phyloP scores from a whole-genome alignment of 2,329 filamentous ascomycete species.

The Botryotinia calthae region DNA sequence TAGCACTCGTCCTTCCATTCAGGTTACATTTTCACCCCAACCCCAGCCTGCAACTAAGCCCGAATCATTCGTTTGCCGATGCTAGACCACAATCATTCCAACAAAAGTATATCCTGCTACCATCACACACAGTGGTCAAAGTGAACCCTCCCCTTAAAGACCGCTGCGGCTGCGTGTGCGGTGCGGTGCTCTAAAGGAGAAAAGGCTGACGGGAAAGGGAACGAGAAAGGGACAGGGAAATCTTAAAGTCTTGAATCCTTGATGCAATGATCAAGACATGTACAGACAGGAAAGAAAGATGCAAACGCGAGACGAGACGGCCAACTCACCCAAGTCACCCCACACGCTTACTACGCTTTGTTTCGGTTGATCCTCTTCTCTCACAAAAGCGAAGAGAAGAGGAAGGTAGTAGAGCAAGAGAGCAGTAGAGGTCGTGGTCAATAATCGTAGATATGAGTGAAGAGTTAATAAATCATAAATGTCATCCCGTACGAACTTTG shows the following conservation, averaged over 20 bases:
- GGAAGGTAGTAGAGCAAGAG: not conserved
- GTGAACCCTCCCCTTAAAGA: not conserved
- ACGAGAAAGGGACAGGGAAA: not conserved
- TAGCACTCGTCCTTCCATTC: not conserved
- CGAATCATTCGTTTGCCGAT: not conserved
- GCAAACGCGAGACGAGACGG: not conserved
- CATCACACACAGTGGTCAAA: not conserved
- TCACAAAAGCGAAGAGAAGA: not conserved
- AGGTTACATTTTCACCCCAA: not conserved
- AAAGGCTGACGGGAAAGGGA: too few species aligned
- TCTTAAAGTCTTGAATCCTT: not conserved
- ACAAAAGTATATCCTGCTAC: not conserved
- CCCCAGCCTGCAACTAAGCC: constrained; percentile 3
- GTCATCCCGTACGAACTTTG: not conserved
- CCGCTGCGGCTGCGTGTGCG: not conserved
- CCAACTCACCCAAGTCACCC: not conserved
- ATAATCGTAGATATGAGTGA: too few species aligned
- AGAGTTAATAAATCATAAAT: not conserved
- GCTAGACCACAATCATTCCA: not conserved
- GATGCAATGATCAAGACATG: too few species aligned
- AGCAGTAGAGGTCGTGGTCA: too few species aligned
- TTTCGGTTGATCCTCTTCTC: not conserved
- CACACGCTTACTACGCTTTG: too few species aligned
- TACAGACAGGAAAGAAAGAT: too few species aligned
- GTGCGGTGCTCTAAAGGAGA: not conserved